Evolutionary conservation across 2,329 filamentous ascomycete genomes (phyloP), one percentile per base, ranked within the genome.

Genomic region (Teratosphaeriaceae sp.): DNA sequence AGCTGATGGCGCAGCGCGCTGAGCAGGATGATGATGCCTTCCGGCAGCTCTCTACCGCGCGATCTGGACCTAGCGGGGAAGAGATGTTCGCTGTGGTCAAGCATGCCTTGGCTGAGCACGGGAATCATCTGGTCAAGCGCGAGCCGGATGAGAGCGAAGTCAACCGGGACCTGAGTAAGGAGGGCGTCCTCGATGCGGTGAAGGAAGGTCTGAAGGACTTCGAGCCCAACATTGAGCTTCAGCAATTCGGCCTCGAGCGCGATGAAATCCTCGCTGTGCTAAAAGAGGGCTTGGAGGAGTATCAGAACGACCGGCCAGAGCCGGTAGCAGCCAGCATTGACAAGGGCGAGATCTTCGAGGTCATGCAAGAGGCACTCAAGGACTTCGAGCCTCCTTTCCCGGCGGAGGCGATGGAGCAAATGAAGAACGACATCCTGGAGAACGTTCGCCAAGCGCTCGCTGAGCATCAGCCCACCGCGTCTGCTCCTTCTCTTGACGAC

Each of bases 121-220:
- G 78, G 4, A 72, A 79, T 43, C 69, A 46, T 18, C 44, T 53
- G 22, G 44, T 50, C 23, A 48, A 46, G 31, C 40, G 47, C 18
- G 53, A 55, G 31, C 46, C 48, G 5, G 50, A 55, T 20, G 55
- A 54, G 21, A 42, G 47, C 5, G 52, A 52, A 27, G 47, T 41
- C 37, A 39, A 45, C 15, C 9, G 71, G 2, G 52, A 63, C 71
- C 40, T 68, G 64, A 36, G 70, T 66, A 27, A 68, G 66, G 87
- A 95, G 38, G 87, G 94, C 45, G 86, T 97, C 26, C 76, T 97
- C 2, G 77, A 85, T 21, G 88, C 89, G 2, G 85, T 97, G 12
- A 82, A 82, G 53, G 88, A 95, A 54, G 90, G 89, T 1, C 94
- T 88, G 80, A 90, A 96, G 60, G 86, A 82, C 42, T 94, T 94